Percentiles rank a stretch among this genome's conserved stretches.
These are phyloP conservation scores for Mimosa bimucronata DNA, from an alignment of 306 rosid species.

Conservation along the genomic window DNA sequence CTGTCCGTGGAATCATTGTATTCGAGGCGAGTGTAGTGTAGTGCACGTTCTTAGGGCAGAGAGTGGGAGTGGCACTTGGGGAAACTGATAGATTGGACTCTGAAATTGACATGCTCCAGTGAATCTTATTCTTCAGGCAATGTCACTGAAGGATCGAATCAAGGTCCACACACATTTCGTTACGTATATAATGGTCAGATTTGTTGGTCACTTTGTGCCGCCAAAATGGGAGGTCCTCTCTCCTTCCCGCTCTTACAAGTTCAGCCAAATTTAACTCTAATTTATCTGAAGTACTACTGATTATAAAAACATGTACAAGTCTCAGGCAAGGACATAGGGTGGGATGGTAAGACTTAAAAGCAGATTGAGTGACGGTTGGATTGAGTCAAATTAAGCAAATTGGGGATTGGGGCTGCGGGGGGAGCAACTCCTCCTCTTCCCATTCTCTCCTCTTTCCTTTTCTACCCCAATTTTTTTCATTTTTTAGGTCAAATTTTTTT, in stretches of 20 bases:
- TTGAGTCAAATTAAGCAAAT: too few species aligned
- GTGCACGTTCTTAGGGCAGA: slow-evolving; percentile 16
- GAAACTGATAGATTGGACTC: slow-evolving; percentile 51
- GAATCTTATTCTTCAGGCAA: slow-evolving; percentile 56
- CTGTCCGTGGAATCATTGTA: neutral
- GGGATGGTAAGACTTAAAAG: too few species aligned
- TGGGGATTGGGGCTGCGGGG: too few species aligned
- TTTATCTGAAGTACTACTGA: too few species aligned
- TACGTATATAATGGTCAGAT: slow-evolving; percentile 42
- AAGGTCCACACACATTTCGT: slow-evolving; percentile 29
- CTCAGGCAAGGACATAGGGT: neutral
- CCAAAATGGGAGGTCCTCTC: slow-evolving; percentile 28
- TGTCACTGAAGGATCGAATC: slow-evolving; percentile 29
- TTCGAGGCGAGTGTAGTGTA: neutral
- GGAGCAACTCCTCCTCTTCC: too few species aligned
- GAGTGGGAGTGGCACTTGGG: slow-evolving; percentile 12
- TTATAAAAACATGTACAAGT: neutral
- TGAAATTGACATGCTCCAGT: slow-evolving; percentile 42
- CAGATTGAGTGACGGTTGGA: too few species aligned
- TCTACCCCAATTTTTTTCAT: too few species aligned
- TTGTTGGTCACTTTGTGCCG: slow-evolving; percentile 46
- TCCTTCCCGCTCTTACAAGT: neutral
- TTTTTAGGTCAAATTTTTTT: too few species aligned
- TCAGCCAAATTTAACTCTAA: too few species aligned
- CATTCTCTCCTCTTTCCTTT: too few species aligned